A percentile compares a stretch with the other conserved stretches of the same genome.
Conservation (phyloP, 2,329 filamentous ascomycete species). For the Hypoxylon sp. region DNA sequence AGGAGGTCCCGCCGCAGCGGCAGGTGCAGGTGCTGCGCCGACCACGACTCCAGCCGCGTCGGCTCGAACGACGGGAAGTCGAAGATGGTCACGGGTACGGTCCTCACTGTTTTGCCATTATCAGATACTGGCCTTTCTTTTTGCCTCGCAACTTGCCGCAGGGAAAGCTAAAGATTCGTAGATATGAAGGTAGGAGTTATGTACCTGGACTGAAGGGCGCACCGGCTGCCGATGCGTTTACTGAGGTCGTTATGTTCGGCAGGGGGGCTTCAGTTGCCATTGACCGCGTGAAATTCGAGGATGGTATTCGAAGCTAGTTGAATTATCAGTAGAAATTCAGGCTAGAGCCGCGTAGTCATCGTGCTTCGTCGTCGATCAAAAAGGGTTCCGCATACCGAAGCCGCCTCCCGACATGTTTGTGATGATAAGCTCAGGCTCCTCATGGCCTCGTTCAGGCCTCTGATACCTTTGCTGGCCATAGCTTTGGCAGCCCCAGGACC, state of each 20-base stretch:
- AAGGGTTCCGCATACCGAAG: constrained; percentile 37
- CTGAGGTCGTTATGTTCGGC: constrained; percentile 49
- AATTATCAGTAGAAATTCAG: constrained; percentile 24
- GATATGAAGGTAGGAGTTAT: constrained; percentile 20
- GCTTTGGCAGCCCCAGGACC: constrained; percentile 27
- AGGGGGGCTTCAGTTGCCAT: constrained; percentile 63
- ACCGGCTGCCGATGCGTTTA: constrained; percentile 44
- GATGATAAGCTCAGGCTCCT: constrained; percentile 57
- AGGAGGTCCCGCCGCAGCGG: constrained; percentile 91
- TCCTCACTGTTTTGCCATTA: constrained; percentile 54
- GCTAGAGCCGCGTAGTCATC: not conserved
- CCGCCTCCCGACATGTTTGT: constrained; percentile 50
- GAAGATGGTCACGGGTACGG: constrained; percentile 86
- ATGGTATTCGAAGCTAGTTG: constrained; percentile 40
- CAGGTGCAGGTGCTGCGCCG: constrained; percentile 81
- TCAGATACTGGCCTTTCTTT: constrained; percentile 26
- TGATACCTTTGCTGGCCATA: constrained; percentile 59
- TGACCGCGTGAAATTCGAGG: constrained; percentile 55
- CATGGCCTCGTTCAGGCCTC: constrained; percentile 62
- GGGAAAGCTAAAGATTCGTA: not conserved
- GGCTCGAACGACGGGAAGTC: constrained; percentile 90
- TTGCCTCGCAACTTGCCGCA: not conserved
- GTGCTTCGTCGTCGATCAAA: constrained; percentile 5
- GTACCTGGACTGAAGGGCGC: constrained; percentile 56
- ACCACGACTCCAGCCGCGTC: constrained; percentile 77